phyloP scores from a whole-genome alignment of 495 filamentous ascomycete species.

The Podospora pseudocomata region DNA sequence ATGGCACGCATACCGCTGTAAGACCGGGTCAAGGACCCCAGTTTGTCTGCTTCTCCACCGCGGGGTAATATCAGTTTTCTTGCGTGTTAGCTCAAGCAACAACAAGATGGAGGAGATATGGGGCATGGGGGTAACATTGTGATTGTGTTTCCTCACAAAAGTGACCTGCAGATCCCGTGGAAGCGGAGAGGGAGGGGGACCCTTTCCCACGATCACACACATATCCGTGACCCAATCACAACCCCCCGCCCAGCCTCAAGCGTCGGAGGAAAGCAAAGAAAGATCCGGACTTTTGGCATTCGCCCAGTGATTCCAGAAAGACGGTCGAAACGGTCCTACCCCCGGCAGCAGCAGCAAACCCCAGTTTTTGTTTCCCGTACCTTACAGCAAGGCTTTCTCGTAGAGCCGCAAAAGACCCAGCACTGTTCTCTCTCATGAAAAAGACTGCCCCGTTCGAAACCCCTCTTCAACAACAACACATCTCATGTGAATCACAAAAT shows the following conservation, averaged over 20 bases:
- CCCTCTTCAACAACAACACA: not conserved
- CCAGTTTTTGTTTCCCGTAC: slow-evolving; percentile 1
- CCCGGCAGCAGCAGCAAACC: too few relatives aligned
- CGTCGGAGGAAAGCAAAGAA: slow-evolving; percentile 11
- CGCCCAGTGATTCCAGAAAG: slow-evolving; percentile 1
- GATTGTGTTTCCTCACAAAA: too few relatives aligned
- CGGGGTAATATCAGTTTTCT: not conserved
- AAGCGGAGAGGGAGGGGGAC: not conserved
- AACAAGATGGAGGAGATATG: not conserved
- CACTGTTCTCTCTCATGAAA: not conserved
- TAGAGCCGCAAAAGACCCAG: not conserved
- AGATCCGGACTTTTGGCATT: not conserved
- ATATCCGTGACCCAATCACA: not conserved
- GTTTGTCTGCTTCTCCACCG: not conserved
- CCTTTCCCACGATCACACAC: not conserved
- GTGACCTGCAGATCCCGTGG: not conserved
- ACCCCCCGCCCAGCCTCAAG: slow-evolving; percentile 4
- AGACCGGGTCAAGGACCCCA: not conserved
- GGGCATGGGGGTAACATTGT: not conserved
- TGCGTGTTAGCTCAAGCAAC: not conserved
- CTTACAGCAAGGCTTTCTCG: slow-evolving; percentile 10
- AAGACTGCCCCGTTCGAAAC: not conserved
- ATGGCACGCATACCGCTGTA: not conserved
- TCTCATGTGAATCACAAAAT: too few relatives aligned
- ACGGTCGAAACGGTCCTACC: not conserved